These are phyloP conservation scores for Acacia crassicarpa DNA, from an alignment of 306 rosid species.

Conservation along the genomic window DNA sequence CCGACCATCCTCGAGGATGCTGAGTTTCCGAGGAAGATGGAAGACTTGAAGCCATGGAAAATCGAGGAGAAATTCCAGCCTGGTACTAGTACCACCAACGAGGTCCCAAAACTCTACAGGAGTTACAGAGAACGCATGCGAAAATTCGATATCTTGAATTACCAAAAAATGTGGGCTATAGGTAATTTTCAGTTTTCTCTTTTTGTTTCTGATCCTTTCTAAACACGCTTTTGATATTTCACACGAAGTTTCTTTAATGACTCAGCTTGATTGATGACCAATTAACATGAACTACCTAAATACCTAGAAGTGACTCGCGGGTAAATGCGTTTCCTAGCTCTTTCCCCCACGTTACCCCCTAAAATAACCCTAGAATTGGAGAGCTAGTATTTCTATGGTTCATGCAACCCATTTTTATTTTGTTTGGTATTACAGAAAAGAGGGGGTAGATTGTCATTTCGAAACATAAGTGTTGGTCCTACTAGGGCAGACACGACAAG, in stretches of 20 bases:
- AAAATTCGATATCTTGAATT: constrained; percentile 89
- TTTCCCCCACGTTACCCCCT: neutral
- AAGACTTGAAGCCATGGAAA: constrained; percentile 91
- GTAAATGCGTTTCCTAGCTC: neutral
- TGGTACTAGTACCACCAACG: constrained; percentile 48
- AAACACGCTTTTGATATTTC: neutral
- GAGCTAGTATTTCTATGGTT: neutral
- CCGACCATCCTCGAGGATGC: constrained; percentile 93
- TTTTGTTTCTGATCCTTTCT: neutral
- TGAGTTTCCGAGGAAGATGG: constrained; percentile 77
- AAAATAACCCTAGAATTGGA: neutral
- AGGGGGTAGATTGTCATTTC: constrained; percentile 14
- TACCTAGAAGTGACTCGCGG: neutral
- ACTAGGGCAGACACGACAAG: constrained; percentile 11
- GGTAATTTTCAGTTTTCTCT: constrained; percentile 40
- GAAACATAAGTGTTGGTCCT: neutral
- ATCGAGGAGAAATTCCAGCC: constrained; percentile 74
- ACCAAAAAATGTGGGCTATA: constrained; percentile 93
- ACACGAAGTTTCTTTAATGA: constrained; percentile 2
- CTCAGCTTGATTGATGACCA: constrained; percentile 17
- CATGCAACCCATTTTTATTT: neutral
- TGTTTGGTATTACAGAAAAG: neutral
- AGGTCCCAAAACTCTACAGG: constrained; percentile 79
- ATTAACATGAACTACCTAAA: constrained; percentile 30
- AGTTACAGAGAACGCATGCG: constrained; percentile 92